Evolutionary conservation across 345 rosid species (phyloP), one percentile per base, ranked within the genome.

Genomic region (Lepidium sativum): DNA sequence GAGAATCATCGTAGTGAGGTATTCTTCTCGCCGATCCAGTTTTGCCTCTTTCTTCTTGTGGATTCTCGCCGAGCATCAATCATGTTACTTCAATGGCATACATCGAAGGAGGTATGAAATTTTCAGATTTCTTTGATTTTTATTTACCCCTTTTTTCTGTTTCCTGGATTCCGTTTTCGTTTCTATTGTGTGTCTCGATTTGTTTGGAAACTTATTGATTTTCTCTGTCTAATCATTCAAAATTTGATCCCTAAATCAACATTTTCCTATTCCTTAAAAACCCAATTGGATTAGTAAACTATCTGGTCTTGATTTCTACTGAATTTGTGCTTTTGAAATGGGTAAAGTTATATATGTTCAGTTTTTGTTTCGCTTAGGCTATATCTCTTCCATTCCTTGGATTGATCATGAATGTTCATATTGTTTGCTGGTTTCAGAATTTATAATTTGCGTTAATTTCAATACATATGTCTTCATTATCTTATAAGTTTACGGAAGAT

Each of bases 31-130:
- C n/a, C n/a, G n/a, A n/a, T n/a, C n/a, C n/a, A n/a, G n/a, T n/a
- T n/a, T n/a, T n/a, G n/a, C n/a, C n/a, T n/a, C n/a, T n/a, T n/a
- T n/a, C n/a, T n/a, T n/a, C n/a, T n/a, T n/a, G n/a, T n/a, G n/a
- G n/a, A n/a, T n/a, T n/a, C n/a, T n/a, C n/a, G n/a, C n/a, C n/a
- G n/a, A n/a, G n/a, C n/a, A n/a, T n/a, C n/a, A n/a, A n/a, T n/a
- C n/a, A n/a, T n/a, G n/a, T 3, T 18, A 31, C 33, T 12, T 2
- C 48, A 38, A 68, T 68, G 72, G 72, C 72, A 4, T 68, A 68
- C 65, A 65, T 68, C 8, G 72, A 68, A 68, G 72, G 72, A 68
- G 72, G 72, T 68, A 56, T 8, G 5, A 11, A 3, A 34, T 42
- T 4, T 6, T 15, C 33, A 54, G 62, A 54, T 55, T 37, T 44